These are phyloP conservation scores for Isochrysis galbana DNA, from an alignment of 78 protist genomes.

Conservation along the genomic window DNA sequence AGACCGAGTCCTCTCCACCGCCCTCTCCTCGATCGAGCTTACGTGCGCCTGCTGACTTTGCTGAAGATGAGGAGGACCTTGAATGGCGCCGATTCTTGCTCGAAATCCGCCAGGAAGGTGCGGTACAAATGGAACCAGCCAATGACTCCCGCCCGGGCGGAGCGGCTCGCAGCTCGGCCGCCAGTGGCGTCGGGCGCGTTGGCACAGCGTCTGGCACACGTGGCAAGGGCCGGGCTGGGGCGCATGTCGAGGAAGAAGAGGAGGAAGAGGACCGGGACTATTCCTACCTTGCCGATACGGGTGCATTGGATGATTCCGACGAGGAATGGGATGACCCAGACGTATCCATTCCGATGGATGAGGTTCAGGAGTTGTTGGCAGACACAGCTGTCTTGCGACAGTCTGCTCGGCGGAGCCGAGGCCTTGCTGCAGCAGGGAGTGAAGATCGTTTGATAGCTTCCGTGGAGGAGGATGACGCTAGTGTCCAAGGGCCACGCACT, in stretches of 20 bases:
- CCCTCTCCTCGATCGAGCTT: too few species aligned
- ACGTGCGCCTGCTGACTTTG: background rate
- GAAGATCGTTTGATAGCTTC: background rate
- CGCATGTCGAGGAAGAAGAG: background rate
- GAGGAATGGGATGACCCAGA: background rate
- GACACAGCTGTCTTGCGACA: background rate
- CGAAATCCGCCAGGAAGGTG: background rate
- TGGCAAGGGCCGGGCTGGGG: too few species aligned
- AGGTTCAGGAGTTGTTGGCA: background rate
- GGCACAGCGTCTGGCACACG: too few species aligned
- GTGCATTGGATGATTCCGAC: background rate
- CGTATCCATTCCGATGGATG: background rate
- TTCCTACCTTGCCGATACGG: background rate
- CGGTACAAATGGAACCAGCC: too few species aligned
- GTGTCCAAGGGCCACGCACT: background rate
- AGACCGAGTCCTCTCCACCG: background rate
- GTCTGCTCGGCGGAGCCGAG: background rate
- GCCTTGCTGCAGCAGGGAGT: background rate
- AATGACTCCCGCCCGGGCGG: too few species aligned
- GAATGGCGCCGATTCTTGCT: background rate
- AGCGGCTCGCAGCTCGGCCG: too few species aligned
- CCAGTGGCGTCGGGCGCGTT: too few species aligned
- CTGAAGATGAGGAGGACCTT: background rate
- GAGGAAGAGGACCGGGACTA: background rate
- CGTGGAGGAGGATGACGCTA: background rate